These are phyloP conservation scores for Diaporthe sp. DNA, from an alignment of 2,329 filamentous ascomycete genomes.

Conservation along the genomic window DNA sequence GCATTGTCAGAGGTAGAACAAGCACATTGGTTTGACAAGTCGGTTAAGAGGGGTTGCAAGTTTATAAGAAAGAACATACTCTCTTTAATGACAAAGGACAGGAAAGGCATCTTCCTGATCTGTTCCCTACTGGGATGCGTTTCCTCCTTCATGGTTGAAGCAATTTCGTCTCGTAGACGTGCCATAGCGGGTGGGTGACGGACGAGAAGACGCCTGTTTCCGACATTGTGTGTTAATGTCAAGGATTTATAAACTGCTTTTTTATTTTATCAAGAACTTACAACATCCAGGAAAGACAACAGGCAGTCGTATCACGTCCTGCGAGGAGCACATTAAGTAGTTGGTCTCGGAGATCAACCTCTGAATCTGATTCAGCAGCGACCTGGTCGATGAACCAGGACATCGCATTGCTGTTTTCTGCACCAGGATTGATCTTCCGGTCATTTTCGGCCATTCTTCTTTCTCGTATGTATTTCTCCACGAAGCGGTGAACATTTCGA, in stretches of 20 bases:
- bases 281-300: slow-evolving; percentile 40
- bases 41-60: neutral
- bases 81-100: slow-evolving; percentile 37
- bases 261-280: neutral
- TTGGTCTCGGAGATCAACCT: slow-evolving; percentile 36
- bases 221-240: neutral
- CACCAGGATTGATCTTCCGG: neutral
- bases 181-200: slow-evolving; percentile 36
- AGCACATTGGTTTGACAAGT: neutral
- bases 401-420: neutral
- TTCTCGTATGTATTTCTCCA: neutral
- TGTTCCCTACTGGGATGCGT: slow-evolving; percentile 12
- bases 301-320: slow-evolving; percentile 40
- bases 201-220: slow-evolving; percentile 35
- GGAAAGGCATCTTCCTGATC: slow-evolving; percentile 33
- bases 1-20: neutral
- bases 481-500: neutral
- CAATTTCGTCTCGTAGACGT: slow-evolving; percentile 37
- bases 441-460: neutral
- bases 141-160: slow-evolving; percentile 33
- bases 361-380: neutral
- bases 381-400: neutral
- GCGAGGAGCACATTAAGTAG: slow-evolving; percentile 39
- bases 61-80: neutral
- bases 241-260: neutral